Evolutionary conservation across 176 grass and related monocot species (phyloP).

Genomic region (Ananas comosus): DNA sequence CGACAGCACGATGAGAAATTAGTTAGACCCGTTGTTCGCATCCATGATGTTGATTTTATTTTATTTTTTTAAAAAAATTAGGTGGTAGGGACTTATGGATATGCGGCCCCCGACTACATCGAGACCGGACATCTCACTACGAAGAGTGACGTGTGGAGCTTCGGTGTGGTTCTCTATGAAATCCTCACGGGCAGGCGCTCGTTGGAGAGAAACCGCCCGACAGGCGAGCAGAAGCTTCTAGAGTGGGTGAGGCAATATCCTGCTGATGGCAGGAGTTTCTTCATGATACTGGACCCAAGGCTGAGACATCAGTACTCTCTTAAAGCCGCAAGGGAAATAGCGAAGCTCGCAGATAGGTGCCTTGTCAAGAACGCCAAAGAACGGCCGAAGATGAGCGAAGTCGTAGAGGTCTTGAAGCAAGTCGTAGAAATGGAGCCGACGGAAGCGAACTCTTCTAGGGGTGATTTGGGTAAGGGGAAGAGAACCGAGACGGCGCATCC

Average conservation of each 20-base stretch:
- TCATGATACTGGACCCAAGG: slow-evolving; percentile 83
- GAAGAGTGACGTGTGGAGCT: slow-evolving; percentile 94
- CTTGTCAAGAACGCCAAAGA: slow-evolving; percentile 66
- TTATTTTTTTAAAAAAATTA: slow-evolving; percentile 17
- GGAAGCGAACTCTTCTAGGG: background rate
- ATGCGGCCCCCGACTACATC: slow-evolving; percentile 92
- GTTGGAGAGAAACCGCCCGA: slow-evolving; percentile 53
- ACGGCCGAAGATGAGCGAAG: slow-evolving; percentile 64
- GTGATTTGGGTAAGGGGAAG: background rate
- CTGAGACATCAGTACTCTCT: slow-evolving; percentile 59
- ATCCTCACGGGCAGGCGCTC: slow-evolving; percentile 76
- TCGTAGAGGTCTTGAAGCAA: slow-evolving; percentile 45
- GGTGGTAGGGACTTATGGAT: slow-evolving; percentile 85
- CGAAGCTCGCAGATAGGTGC: slow-evolving; percentile 71
- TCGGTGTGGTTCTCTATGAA: slow-evolving; percentile 91
- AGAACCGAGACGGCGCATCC: background rate
- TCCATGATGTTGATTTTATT: background rate
- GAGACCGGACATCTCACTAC: slow-evolving; percentile 65
- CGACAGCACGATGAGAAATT: background rate
- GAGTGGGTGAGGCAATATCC: slow-evolving; percentile 78
- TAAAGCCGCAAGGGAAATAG: slow-evolving; percentile 57
- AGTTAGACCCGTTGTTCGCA: background rate
- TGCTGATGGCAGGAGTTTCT: slow-evolving; percentile 61
- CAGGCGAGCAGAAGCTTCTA: slow-evolving; percentile 68
- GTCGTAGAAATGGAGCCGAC: slow-evolving; percentile 33